phyloP scores from a whole-genome alignment of 2,329 filamentous ascomycete genomes.

The Pseudogymnoascus sp. region DNA sequence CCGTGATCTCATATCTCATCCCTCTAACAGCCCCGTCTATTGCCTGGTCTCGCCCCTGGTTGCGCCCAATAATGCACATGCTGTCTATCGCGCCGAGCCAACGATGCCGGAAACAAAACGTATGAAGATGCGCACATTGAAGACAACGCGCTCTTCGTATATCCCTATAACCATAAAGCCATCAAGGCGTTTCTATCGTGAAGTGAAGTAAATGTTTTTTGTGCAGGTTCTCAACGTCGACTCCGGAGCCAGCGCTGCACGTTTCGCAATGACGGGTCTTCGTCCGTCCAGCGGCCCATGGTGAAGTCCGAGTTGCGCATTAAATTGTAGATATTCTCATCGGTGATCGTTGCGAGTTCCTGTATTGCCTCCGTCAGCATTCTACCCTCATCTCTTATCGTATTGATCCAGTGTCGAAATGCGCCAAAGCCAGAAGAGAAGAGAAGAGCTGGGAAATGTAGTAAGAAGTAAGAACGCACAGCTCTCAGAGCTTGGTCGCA shows the following conservation, averaged over 20 bases:
- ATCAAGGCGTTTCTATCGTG: conserved; percentile 7
- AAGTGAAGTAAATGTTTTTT: background rate
- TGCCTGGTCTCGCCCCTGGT: background rate
- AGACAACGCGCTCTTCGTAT: background rate
- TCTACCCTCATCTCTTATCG: background rate
- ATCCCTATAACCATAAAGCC: background rate
- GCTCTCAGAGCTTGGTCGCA: conserved; percentile 50
- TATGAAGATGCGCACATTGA: background rate
- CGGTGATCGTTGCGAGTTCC: conserved; percentile 52
- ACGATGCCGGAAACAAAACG: background rate
- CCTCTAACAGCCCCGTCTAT: background rate
- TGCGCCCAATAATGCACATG: background rate
- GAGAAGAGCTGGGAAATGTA: background rate
- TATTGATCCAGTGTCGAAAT: background rate
- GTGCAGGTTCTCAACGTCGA: conserved; percentile 20
- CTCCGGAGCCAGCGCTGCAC: conserved; percentile 53
- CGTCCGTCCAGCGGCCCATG: conserved; percentile 55
- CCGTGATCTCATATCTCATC: background rate
- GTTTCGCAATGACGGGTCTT: conserved; percentile 52
- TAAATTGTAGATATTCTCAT: conserved; percentile 51
- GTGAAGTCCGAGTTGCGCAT: conserved; percentile 46
- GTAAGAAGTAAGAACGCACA: conserved; percentile 36
- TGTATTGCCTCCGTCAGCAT: conserved; percentile 22
- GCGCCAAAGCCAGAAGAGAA: background rate
- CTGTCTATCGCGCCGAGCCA: conserved; percentile 1